Evolutionary conservation across 1,284 basidiomycete species (phyloP).

Genomic region (Cryptococcus sp.): DNA sequence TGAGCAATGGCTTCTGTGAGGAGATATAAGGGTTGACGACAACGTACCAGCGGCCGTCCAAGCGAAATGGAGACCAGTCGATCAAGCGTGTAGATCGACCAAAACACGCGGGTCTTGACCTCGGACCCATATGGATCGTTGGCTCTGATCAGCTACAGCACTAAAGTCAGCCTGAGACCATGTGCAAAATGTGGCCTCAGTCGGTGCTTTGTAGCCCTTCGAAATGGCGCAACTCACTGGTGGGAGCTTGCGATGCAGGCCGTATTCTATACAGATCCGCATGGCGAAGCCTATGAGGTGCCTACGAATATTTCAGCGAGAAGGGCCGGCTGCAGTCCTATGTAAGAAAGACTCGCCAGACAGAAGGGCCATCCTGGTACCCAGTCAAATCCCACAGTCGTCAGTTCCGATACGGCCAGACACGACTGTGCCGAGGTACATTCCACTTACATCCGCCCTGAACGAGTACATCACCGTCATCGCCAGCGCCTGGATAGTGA

Average conservation of each 20-base stretch:
- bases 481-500: not conserved
- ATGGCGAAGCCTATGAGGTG: constrained; percentile 2
- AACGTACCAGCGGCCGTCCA: not conserved
- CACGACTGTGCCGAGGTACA: not conserved
- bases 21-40: too few relatives aligned
- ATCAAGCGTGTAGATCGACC: constrained; percentile 1
- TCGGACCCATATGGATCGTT: not conserved
- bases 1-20: too few relatives aligned
- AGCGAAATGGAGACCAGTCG: not conserved
- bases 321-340: too few relatives aligned
- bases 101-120: not conserved
- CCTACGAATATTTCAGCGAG: too few relatives aligned
- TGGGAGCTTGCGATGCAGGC: not conserved
- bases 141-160: too few relatives aligned
- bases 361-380: constrained; percentile 2
- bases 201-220: not conserved
- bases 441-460: not conserved
- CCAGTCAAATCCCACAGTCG: too few relatives aligned
- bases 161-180: too few relatives aligned
- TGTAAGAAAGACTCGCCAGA: not conserved
- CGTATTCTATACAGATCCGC: not conserved
- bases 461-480: constrained; percentile 3
- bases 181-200: too few relatives aligned
- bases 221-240: not conserved
- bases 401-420: too few relatives aligned